A percentile compares a stretch with the other conserved stretches of the same genome.
These are phyloP conservation scores for Boletus smithii DNA, from an alignment of 1,284 basidiomycete genomes.

Conservation along the genomic window DNA sequence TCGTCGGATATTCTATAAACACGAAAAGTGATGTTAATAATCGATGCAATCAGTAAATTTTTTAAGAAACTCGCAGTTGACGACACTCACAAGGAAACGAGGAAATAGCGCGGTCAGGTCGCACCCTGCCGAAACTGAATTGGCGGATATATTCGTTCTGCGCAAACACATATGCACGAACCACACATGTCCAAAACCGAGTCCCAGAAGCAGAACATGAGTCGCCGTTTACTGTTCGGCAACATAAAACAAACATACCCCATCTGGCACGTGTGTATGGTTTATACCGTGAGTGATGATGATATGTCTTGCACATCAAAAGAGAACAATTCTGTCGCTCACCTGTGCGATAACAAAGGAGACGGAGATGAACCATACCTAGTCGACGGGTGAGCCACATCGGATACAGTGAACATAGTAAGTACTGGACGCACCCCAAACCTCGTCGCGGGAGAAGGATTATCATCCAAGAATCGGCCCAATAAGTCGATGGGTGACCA, in stretches of 20 bases:
- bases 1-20: slow-evolving; percentile 69
- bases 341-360: slow-evolving; percentile 75
- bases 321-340: slow-evolving; percentile 14
- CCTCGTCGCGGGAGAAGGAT: slow-evolving; percentile 61
- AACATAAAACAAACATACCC: slow-evolving; percentile 22
- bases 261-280: slow-evolving; percentile 18
- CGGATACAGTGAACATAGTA: neutral
- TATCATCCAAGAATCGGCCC: slow-evolving; percentile 61
- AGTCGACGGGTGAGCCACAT: slow-evolving; percentile 12
- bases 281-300: slow-evolving; percentile 7
- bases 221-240: slow-evolving; percentile 21
- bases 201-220: slow-evolving; percentile 8
- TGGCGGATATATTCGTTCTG: slow-evolving; percentile 80
- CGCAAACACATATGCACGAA: neutral
- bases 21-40: neutral
- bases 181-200: slow-evolving; percentile 8
- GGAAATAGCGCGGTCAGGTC: slow-evolving; percentile 81
- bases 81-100: slow-evolving; percentile 61
- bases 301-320: slow-evolving; percentile 19
- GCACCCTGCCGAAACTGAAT: slow-evolving; percentile 82
- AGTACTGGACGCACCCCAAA: slow-evolving; percentile 48
- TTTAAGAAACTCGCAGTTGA: neutral
- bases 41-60: neutral
- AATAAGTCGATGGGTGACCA: slow-evolving; percentile 81
- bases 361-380: slow-evolving; percentile 74